These are phyloP conservation scores for Tagetes erecta DNA, from an alignment of 129 eudicot species.

Conservation along the genomic window DNA sequence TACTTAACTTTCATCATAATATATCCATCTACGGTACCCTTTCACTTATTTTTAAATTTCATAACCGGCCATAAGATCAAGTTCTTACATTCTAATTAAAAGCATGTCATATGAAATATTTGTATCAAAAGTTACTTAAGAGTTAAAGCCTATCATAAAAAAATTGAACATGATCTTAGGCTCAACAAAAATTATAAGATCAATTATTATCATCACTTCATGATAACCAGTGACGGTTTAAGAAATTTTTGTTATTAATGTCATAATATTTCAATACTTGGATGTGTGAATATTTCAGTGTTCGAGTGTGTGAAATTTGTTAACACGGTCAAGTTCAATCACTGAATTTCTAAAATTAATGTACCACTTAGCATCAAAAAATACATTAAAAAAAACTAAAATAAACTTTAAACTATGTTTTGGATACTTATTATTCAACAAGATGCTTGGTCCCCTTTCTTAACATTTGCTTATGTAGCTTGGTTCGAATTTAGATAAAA, in stretches of 20 bases:
- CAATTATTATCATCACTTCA: not conserved
- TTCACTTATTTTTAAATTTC: too few relatives aligned
- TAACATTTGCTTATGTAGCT: not conserved
- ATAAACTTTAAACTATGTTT: not conserved
- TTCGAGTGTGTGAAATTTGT: not conserved
- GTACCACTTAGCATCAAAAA: too few relatives aligned
- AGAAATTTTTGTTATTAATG: not conserved
- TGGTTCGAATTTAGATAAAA: too few relatives aligned
- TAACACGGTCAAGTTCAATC: too few relatives aligned
- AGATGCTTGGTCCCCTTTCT: too few relatives aligned
- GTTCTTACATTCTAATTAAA: too few relatives aligned
- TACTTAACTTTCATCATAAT: not conserved
- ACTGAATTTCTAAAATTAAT: too few relatives aligned
- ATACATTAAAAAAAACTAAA: too few relatives aligned
- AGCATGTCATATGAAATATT: too few relatives aligned
- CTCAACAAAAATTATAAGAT: not conserved
- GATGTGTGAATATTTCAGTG: not conserved
- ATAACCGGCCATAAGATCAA: too few relatives aligned
- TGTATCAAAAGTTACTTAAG: not conserved
- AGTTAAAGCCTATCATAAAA: not conserved
- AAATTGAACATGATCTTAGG: not conserved
- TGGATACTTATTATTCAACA: not conserved
- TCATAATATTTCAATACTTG: not conserved
- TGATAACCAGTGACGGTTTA: not conserved
- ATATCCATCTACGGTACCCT: not conserved